Base-by-base conservation (phyloP, 495 filamentous ascomycete species). In the Podospora comata region DNA sequence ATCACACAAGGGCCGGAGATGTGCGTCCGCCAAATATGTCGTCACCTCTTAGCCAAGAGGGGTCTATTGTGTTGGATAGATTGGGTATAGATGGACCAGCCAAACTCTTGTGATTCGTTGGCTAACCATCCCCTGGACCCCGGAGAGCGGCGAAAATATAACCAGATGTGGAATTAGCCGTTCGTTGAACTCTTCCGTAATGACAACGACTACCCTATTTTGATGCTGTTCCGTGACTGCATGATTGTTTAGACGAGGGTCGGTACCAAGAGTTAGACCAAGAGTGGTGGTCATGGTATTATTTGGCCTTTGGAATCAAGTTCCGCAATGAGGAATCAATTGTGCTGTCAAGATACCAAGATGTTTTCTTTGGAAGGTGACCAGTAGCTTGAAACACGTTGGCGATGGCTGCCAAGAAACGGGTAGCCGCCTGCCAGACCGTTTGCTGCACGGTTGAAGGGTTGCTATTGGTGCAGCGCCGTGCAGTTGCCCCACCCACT, bases 21-120 rank as follows among this genome's bases (percentile, higher is more conserved):
- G 30, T 65, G 56, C 23, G 23, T 62, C 44, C 30, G 13, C 9
- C n/a, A 20, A 65, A 65, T 3, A 55, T 48, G 39, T 48, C 39
- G 39, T 48, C 39, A 48, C 39, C 39, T 48, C 39, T 16, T 16
- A 13, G 39, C 39, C 39, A 48, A 48, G 39, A 48, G 39, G 39
- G 13, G 39, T 48, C 9, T 48, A 48, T 11, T 48, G 39, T 48
- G 39, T 48, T 3, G 15, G 39, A 48, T 48, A 48, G 39, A 48
- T 48, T 48, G 39, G 9, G 30, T 32, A 32, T 4, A 48, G 5
- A 9, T 48, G 13, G 15, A 48, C 39, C 39, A 48, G 15, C 13
- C 39, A 48, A 18, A 48, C 39, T 23, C 23, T 1, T 3, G 15
- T 11, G 39, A 48, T 48, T 48, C 18, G 39, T 48, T 13, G 5